Evolutionary conservation across 2,329 filamentous ascomycete species (phyloP).

Genomic region (Venturia pyrina): DNA sequence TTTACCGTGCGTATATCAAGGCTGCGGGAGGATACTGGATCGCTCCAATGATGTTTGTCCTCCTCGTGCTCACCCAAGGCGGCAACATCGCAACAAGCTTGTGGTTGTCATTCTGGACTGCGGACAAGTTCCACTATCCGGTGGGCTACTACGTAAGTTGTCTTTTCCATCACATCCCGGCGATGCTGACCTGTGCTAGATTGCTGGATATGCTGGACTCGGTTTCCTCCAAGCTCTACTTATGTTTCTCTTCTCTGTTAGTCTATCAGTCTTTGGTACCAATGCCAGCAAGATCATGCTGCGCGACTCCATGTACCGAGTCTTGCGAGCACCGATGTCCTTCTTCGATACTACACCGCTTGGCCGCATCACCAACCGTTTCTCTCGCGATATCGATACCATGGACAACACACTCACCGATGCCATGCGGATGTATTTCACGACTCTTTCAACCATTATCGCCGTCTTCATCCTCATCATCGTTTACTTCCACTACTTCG

Average conservation of each 20-base stretch:
- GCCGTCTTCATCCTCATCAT: conserved; percentile 86
- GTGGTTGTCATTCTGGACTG: conserved; percentile 93
- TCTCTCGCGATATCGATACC: conserved; percentile 88
- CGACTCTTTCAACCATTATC: conserved; percentile 73
- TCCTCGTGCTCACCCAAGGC: conserved; percentile 65
- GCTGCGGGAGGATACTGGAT: conserved; percentile 65
- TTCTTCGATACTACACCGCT: conserved; percentile 97
- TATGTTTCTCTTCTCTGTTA: conserved; percentile 71
- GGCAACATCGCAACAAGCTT: conserved; percentile 80
- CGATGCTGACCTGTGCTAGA: conserved; percentile 31
- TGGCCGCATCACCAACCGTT: conserved; percentile 90
- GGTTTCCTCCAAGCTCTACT: conserved; percentile 61
- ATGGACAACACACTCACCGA: conserved; percentile 92
- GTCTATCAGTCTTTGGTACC: conserved; percentile 70
- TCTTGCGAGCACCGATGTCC: conserved; percentile 62
- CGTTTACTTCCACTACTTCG: conserved; percentile 88
- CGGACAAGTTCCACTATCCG: conserved; percentile 58
- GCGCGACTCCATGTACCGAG: conserved; percentile 65
- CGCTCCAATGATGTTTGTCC: conserved; percentile 50
- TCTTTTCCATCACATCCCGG: conserved; percentile 10
- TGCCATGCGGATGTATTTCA: conserved; percentile 82
- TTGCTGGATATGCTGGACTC: conserved; percentile 59
- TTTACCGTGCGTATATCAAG: conserved; percentile 67
- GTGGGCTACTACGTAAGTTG: conserved; percentile 62
- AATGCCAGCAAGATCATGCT: conserved; percentile 74